Evolutionary conservation across 2,329 filamentous ascomycete species (phyloP).

Genomic region (Diaporthe sp.): DNA sequence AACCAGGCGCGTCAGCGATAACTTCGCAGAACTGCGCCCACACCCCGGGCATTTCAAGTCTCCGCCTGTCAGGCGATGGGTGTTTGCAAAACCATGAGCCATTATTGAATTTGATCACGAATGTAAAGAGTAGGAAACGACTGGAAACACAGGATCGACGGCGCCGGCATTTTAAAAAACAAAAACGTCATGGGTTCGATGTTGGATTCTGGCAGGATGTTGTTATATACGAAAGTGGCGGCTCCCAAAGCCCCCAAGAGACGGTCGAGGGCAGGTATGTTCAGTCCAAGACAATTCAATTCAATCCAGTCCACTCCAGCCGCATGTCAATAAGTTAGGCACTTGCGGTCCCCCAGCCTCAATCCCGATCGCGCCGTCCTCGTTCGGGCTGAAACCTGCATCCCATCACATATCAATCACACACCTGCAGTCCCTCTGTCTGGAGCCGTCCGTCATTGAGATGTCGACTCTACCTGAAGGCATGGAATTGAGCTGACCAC

Average conservation of each 20-base stretch:
- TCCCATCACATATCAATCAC: conserved; percentile 4
- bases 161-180: neutral
- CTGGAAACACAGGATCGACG: neutral
- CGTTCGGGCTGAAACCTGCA: neutral
- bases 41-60: neutral
- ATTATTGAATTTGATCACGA: neutral
- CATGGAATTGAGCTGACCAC: conserved; percentile 40
- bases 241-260: conserved; percentile 68
- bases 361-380: neutral
- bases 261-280: conserved; percentile 69
- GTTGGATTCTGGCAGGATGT: conserved; percentile 51
- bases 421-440: neutral
- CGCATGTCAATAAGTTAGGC: neutral
- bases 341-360: neutral
- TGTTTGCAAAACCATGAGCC: conserved; percentile 7
- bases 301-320: neutral
- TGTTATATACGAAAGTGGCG: conserved; percentile 68
- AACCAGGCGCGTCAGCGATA: conserved; percentile 4
- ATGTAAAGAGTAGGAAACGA: neutral
- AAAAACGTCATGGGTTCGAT: neutral
- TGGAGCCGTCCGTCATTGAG: neutral
- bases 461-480: conserved; percentile 22
- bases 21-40: neutral
- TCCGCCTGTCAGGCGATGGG: neutral
- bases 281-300: conserved; percentile 16